phyloP scores from a whole-genome alignment of 2,329 filamentous ascomycete genomes.

The Juglanconis oblonga region DNA sequence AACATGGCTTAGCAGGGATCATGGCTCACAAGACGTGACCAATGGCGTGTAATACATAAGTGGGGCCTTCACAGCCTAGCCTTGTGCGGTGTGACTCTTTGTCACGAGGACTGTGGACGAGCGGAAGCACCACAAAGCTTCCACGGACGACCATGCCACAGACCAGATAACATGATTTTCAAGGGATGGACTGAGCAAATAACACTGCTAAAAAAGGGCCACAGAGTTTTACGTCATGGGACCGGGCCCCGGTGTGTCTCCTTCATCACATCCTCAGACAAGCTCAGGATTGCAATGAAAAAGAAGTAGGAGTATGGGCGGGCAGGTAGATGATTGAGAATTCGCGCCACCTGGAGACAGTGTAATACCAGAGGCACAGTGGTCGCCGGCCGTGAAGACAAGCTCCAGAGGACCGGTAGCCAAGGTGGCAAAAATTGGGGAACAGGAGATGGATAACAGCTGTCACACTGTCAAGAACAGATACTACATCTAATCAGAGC shows the following conservation, averaged over 20 bases:
- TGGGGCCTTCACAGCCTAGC: not conserved
- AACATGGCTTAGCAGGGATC: not conserved
- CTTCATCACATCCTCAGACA: not conserved
- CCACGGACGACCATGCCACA: too few relatives aligned
- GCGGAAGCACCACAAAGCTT: too few relatives aligned
- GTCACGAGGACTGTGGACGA: too few relatives aligned
- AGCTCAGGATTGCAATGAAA: constrained; percentile 5
- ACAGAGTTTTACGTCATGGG: too few relatives aligned
- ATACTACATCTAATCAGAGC: constrained; percentile 13
- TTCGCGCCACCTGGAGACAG: constrained; percentile 10
- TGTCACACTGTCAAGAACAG: constrained; percentile 12
- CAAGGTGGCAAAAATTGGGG: not conserved
- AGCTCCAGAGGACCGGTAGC: not conserved
- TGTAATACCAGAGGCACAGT: constrained; percentile 7
- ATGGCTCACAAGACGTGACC: not conserved
- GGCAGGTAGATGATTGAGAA: not conserved
- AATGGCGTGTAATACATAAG: not conserved
- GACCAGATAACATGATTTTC: too few relatives aligned
- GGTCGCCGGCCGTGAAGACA: not conserved
- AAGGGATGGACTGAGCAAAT: too few relatives aligned
- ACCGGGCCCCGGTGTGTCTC: not conserved
- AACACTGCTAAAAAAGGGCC: too few relatives aligned
- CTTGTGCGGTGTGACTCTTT: not conserved
- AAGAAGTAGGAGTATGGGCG: not conserved
- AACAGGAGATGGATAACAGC: not conserved